Conservation (phyloP, 192 early-diverging fungal genomes). For the Backusella australiensis region DNA sequence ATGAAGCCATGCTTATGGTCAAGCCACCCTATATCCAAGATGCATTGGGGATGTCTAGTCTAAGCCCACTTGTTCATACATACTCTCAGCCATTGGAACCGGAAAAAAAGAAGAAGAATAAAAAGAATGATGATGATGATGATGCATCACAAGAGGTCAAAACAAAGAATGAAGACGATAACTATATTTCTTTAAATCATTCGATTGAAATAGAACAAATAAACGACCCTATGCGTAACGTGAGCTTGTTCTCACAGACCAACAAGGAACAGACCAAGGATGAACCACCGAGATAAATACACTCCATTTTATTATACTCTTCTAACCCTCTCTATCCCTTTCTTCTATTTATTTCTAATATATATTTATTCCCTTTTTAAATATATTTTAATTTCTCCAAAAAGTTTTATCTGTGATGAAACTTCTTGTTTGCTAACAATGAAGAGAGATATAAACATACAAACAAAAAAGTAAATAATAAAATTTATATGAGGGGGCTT, state of each 20-base stretch:
- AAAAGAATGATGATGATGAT: neutral
- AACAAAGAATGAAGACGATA: neutral
- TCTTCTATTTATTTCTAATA: too few species aligned
- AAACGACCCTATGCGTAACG: neutral
- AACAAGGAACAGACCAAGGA: neutral
- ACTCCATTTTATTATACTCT: neutral
- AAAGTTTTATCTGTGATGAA: neutral
- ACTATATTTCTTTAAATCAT: neutral
- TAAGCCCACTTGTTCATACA: neutral
- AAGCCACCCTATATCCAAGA: neutral
- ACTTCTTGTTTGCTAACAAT: neutral
- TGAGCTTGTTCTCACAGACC: neutral
- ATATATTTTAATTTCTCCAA: too few species aligned
- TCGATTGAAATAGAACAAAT: neutral
- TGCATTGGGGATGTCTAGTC: slow-evolving; percentile 7
- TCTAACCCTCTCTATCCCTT: neutral
- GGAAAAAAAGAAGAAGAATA: neutral
- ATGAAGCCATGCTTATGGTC: neutral
- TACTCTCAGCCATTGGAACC: neutral
- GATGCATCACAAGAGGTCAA: neutral
- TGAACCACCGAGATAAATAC: neutral
- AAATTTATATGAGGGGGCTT: neutral
- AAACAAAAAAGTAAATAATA: neutral
- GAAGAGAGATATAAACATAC: neutral
- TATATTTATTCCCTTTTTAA: too few species aligned